Conservation (phyloP, 768 basidiomycete species). For the Dictyophora rubrovolvata region DNA sequence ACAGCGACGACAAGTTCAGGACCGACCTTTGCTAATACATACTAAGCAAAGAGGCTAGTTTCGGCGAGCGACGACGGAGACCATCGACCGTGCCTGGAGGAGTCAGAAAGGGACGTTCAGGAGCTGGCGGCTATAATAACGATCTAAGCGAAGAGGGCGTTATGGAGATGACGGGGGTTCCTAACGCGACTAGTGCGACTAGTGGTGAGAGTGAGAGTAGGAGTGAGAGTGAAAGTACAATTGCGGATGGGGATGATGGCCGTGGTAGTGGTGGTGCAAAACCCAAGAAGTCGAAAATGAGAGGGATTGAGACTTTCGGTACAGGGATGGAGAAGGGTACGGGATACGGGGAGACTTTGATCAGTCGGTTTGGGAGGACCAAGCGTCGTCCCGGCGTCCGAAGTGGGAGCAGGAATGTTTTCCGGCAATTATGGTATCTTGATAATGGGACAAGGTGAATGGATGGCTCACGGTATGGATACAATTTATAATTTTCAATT, state of each 20-base stretch:
- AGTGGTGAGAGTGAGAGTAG: constrained; percentile 71
- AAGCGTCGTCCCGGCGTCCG: constrained; percentile 68
- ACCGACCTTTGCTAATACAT: constrained; percentile 16
- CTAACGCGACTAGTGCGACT: constrained; percentile 31
- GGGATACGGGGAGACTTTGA: constrained; percentile 31
- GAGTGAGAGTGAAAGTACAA: too few relatives aligned
- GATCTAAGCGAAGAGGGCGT: constrained; percentile 47
- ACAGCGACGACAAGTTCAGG: constrained; percentile 23
- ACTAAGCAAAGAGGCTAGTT: constrained; percentile 44
- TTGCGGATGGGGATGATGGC: constrained; percentile 36
- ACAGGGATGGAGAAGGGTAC: constrained; percentile 73
- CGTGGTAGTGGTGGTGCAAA: constrained; percentile 23
- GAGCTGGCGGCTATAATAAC: constrained; percentile 22
- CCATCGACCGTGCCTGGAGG: neutral
- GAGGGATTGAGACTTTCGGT: constrained; percentile 72
- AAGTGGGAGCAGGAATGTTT: constrained; percentile 86
- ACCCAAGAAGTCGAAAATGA: constrained; percentile 31
- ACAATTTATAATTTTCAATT: too few relatives aligned
- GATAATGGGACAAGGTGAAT: neutral
- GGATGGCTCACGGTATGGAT: too few relatives aligned
- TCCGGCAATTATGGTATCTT: constrained; percentile 25
- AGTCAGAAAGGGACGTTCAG: constrained; percentile 25
- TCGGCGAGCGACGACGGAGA: constrained; percentile 56
- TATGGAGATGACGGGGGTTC: constrained; percentile 81
- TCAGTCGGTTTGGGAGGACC: constrained; percentile 60